Percentiles rank a stretch among this genome's conserved stretches.
Evolutionary conservation across 2,329 filamentous ascomycete species (phyloP).

Genomic region (Scytalidium lignicola): DNA sequence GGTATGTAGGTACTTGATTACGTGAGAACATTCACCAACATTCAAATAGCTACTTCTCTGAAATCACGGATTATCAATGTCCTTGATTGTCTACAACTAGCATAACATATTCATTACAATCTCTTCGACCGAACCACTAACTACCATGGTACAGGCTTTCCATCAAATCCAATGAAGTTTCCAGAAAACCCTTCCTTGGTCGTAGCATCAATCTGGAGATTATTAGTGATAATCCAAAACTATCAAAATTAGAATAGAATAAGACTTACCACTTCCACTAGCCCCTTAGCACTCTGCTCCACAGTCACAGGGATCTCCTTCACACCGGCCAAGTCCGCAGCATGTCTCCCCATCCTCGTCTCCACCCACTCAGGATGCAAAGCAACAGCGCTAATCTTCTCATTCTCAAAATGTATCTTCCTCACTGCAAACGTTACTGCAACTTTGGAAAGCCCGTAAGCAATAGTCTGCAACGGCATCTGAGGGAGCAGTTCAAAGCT

Average conservation of each 20-base stretch:
- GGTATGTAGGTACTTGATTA: no score
- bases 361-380: constrained; percentile 24
- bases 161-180: background rate
- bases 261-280: constrained; percentile 17
- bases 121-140: background rate
- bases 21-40: no score
- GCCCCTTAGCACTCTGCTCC: constrained; percentile 27
- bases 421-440: constrained; percentile 26
- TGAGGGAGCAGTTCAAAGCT: constrained; percentile 10
- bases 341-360: constrained; percentile 33
- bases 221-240: background rate
- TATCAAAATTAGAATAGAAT: background rate
- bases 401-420: constrained; percentile 29
- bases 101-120: no score
- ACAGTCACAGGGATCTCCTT: constrained; percentile 27
- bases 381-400: constrained; percentile 26
- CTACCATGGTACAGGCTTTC: background rate
- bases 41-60: no score
- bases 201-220: constrained; percentile 31
- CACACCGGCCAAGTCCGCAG: constrained; percentile 22
- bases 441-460: constrained; percentile 38
- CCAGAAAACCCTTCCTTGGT: constrained; percentile 25
- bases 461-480: constrained; percentile 14
- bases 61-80: no score
- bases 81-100: no score